phyloP scores from a whole-genome alignment of 352 stramenopile genomes.

The Pythium insidiosum region DNA sequence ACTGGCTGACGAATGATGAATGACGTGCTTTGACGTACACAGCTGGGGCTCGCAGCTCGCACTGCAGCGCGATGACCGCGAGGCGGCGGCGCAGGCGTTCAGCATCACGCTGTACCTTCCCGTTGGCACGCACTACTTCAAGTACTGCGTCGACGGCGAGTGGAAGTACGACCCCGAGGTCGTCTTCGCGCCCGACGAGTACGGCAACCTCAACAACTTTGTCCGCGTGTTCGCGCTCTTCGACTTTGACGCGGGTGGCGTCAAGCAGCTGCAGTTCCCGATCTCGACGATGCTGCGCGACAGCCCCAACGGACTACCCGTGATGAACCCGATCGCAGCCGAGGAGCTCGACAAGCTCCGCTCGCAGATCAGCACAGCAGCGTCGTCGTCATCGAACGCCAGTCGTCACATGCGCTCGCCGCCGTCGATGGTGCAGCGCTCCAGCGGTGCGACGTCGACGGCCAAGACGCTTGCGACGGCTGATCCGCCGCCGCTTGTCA shows the following conservation, averaged over 20 bases:
- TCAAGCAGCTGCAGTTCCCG: conserved; percentile 45
- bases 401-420: conserved; percentile 3
- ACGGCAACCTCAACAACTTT: conserved; percentile 87
- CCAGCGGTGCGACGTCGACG: conserved; percentile 15
- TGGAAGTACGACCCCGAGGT: conserved; percentile 84
- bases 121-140: conserved; percentile 66
- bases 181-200: conserved; percentile 71
- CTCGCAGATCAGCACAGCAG: conserved; percentile 19
- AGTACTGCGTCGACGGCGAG: conserved; percentile 67
- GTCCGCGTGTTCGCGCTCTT: conserved; percentile 40
- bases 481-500: conserved; percentile 38
- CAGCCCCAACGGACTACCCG: conserved; percentile 28
- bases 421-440: neutral
- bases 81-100: conserved; percentile 11
- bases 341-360: conserved; percentile 60
- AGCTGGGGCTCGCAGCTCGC: conserved; percentile 78
- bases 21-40: neutral
- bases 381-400: conserved; percentile 18
- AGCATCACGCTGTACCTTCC: conserved; percentile 51
- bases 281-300: conserved; percentile 71
- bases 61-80: conserved; percentile 23
- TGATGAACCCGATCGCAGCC: conserved; percentile 66
- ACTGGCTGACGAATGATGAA: neutral
- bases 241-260: conserved; percentile 9
- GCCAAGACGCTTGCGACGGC: conserved; percentile 20